A percentile compares a stretch with the other conserved stretches of the same genome.
Conservation (phyloP, 1,284 basidiomycete genomes). For the Ceratobasidium sp. region DNA sequence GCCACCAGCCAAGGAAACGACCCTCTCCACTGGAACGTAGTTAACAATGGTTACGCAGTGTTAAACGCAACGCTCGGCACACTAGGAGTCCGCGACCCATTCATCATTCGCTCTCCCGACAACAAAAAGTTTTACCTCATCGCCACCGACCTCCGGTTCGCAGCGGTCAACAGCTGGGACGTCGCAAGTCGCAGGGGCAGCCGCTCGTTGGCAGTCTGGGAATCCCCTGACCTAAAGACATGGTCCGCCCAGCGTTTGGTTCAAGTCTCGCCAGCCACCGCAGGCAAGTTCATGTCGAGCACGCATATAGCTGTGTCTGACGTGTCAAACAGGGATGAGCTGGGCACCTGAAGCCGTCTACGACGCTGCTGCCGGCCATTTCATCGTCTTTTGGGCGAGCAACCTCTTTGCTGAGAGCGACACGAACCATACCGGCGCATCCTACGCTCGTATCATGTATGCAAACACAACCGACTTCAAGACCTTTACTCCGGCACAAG, state of each 20-base stretch:
- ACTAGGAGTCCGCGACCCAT: conserved; percentile 27
- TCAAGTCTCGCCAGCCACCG: conserved; percentile 27
- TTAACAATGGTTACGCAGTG: conserved; percentile 13
- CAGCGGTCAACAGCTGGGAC: conserved; percentile 29
- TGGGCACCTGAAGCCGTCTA: conserved; percentile 34
- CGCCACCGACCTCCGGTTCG: conserved; percentile 30
- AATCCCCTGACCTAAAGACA: conserved; percentile 26
- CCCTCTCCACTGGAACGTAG: conserved; percentile 11
- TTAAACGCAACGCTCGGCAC: conserved; percentile 27
- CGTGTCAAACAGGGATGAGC: conserved; percentile 9
- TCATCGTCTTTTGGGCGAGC: conserved; percentile 33
- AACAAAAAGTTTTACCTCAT: conserved; percentile 30
- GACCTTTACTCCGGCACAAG: conserved; percentile 27
- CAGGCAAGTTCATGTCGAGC: neutral
- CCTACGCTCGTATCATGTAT: conserved; percentile 31
- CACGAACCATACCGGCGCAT: conserved; percentile 26
- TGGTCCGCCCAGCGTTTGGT: conserved; percentile 24
- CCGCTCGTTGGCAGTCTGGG: conserved; percentile 32
- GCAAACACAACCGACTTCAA: conserved; percentile 28
- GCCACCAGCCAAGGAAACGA: conserved; percentile 33
- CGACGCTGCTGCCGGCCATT: conserved; percentile 10
- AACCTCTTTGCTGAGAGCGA: conserved; percentile 24
- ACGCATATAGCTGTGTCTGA: neutral
- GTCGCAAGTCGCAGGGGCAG: conserved; percentile 24
- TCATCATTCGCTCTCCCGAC: conserved; percentile 24